phyloP scores from a whole-genome alignment of 2,329 filamentous ascomycete genomes.

The Cordyceps pruinosa region DNA sequence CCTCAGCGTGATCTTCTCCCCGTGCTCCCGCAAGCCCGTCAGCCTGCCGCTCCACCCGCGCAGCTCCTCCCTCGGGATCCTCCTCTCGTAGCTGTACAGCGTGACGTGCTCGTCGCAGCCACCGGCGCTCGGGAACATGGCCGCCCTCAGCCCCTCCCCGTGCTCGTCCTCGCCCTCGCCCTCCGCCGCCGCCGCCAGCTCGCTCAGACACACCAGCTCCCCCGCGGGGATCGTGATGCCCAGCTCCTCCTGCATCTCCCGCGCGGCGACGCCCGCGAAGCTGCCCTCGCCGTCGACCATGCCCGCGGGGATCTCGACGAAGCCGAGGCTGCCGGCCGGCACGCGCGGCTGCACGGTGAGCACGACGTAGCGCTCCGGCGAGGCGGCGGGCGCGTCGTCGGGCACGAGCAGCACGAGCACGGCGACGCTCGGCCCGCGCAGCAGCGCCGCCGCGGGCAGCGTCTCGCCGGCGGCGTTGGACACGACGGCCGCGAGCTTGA shows the following conservation, averaged over 20 bases:
- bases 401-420: slow-evolving; percentile 53
- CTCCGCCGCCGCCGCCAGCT: slow-evolving; percentile 34
- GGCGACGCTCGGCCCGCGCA: slow-evolving; percentile 54
- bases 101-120: slow-evolving; percentile 56
- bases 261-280: slow-evolving; percentile 51
- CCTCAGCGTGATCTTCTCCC: slow-evolving; percentile 57
- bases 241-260: slow-evolving; percentile 55
- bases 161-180: slow-evolving; percentile 26
- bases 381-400: slow-evolving; percentile 32
- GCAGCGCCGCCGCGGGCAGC: slow-evolving; percentile 48
- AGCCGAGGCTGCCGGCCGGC: slow-evolving; percentile 45
- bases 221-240: slow-evolving; percentile 43
- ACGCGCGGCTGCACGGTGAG: slow-evolving; percentile 55
- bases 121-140: slow-evolving; percentile 51
- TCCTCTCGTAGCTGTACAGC: slow-evolving; percentile 50
- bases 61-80: slow-evolving; percentile 42
- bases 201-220: slow-evolving; percentile 44
- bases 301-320: slow-evolving; percentile 52
- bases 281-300: slow-evolving; percentile 49
- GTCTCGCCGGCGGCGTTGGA: slow-evolving; percentile 40
- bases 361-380: slow-evolving; percentile 48
- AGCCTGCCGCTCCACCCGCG: slow-evolving; percentile 49
- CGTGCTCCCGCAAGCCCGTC: slow-evolving; percentile 50
- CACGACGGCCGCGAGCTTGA: slow-evolving; percentile 46
- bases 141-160: slow-evolving; percentile 35